A percentile compares a stretch with the other conserved stretches of the same genome.
Evolutionary conservation across 2,329 filamentous ascomycete species (phyloP).

Genomic region (Colletotrichum kahawae): DNA sequence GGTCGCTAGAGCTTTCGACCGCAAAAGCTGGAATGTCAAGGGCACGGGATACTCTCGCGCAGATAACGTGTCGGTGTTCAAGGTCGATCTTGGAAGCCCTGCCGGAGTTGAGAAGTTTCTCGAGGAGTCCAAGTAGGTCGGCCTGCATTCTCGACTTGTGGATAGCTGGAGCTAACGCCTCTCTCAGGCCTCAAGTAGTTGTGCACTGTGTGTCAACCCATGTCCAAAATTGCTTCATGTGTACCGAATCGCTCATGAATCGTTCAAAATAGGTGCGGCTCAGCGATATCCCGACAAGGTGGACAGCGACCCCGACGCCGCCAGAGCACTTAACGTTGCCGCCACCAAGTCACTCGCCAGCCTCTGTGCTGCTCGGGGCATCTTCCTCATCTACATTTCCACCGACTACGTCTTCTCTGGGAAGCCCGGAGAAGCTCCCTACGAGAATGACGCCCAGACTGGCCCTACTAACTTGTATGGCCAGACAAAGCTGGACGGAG

Average conservation of each 20-base stretch:
- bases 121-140: constrained; percentile 58
- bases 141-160: neutral
- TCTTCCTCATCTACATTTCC: constrained; percentile 77
- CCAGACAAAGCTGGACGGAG: constrained; percentile 65
- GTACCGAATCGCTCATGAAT: neutral
- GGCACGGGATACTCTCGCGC: constrained; percentile 79
- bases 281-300: constrained; percentile 89
- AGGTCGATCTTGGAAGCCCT: constrained; percentile 55
- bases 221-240: neutral
- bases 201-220: constrained; percentile 71
- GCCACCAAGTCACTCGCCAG: constrained; percentile 71
- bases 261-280: constrained; percentile 68
- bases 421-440: constrained; percentile 80
- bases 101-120: constrained; percentile 55
- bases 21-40: constrained; percentile 70
- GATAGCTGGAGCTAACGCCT: neutral
- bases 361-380: constrained; percentile 65
- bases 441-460: constrained; percentile 67
- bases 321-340: constrained; percentile 74
- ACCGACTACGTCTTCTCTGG: constrained; percentile 85
- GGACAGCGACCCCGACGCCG: constrained; percentile 77
- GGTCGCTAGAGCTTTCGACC: constrained; percentile 73
- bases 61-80: constrained; percentile 70
- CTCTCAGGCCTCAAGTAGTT: constrained; percentile 71
- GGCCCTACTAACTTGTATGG: constrained; percentile 79